Evolutionary conservation across 768 basidiomycete genomes (phyloP).

Genomic region (Trichaptum fuscoviolaceum): DNA sequence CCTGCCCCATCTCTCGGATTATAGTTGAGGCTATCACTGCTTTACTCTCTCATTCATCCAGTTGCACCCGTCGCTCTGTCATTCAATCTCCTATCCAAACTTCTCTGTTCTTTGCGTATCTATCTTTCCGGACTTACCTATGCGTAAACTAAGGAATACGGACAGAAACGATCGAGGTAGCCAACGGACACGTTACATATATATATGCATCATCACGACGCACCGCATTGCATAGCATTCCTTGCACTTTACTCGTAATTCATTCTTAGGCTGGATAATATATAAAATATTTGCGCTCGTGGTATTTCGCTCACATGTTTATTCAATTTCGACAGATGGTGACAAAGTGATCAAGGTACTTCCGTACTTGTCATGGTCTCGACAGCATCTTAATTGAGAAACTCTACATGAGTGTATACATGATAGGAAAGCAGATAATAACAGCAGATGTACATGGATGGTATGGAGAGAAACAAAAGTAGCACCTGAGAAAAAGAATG

Average conservation of each 20-base stretch:
- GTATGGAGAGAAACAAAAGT: too few species aligned
- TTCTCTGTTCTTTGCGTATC: not conserved
- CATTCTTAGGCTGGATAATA: not conserved
- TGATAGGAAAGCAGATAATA: too few species aligned
- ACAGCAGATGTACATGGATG: too few species aligned
- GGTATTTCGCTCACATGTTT: not conserved
- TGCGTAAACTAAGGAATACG: not conserved
- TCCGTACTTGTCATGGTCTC: too few species aligned
- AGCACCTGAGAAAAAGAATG: too few species aligned
- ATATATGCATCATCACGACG: not conserved
- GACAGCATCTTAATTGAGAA: too few species aligned
- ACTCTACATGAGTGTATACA: too few species aligned
- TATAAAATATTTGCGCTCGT: not conserved
- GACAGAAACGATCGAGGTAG: not conserved
- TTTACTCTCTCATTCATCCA: not conserved
- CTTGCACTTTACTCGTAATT: not conserved
- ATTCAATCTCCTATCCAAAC: not conserved
- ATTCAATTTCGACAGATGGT: too few species aligned
- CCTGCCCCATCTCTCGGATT: not conserved
- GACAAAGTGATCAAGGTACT: too few species aligned
- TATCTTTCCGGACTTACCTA: not conserved
- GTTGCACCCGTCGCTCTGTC: not conserved
- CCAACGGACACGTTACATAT: not conserved
- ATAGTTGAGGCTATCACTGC: not conserved
- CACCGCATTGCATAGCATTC: not conserved